phyloP scores from a whole-genome alignment of 306 rosid species.

The Malus orientalis region DNA sequence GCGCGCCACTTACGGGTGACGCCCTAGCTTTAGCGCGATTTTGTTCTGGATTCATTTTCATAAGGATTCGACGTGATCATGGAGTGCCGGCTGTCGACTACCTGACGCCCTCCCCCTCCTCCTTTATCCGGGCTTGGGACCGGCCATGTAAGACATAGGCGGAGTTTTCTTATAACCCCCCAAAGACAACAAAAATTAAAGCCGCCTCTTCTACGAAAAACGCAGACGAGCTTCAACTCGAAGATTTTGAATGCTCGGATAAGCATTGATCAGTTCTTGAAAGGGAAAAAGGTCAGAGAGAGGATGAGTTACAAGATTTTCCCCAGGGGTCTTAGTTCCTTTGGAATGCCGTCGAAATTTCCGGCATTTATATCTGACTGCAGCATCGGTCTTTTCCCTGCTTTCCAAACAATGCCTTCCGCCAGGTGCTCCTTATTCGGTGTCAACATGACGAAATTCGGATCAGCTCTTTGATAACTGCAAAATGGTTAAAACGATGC shows the following conservation, averaged over 20 bases:
- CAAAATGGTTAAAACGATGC: conserved; percentile 6
- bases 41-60: no score
- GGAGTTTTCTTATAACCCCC: background rate
- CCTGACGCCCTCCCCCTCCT: no score
- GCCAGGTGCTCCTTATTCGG: conserved; percentile 88
- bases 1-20: no score
- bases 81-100: no score
- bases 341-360: conserved; percentile 73
- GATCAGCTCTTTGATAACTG: conserved; percentile 98
- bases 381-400: conserved; percentile 73
- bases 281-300: background rate
- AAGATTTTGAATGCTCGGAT: background rate
- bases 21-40: no score
- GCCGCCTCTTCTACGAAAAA: background rate
- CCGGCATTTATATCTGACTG: conserved; percentile 65
- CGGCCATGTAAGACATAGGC: no score
- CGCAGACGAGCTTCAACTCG: background rate
- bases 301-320: conserved; percentile 42
- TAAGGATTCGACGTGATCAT: no score
- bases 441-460: conserved; percentile 87
- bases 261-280: background rate
- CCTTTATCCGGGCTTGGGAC: no score
- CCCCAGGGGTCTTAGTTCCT: conserved; percentile 62
- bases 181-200: background rate
- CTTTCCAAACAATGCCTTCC: conserved; percentile 70